A percentile compares a stretch with the other conserved stretches of the same genome.
phyloP scores from a whole-genome alignment of 2,329 filamentous ascomycete species.

The Cordyceps tenuipes region DNA sequence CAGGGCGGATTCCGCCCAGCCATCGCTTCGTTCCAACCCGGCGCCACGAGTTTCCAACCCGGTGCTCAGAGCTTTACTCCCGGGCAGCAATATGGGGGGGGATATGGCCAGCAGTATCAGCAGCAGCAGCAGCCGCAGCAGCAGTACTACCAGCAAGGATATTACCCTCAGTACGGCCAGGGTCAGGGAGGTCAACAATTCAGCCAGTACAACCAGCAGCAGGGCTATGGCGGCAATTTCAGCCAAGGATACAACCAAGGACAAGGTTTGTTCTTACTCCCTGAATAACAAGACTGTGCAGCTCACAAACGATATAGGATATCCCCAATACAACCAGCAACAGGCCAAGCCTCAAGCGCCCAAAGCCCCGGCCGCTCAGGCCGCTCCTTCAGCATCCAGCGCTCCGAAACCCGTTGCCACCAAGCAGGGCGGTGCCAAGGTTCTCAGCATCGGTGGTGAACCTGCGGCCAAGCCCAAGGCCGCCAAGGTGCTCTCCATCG shows the following conservation, averaged over 20 bases:
- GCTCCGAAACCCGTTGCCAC: constrained; percentile 54
- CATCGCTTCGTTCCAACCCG: constrained; percentile 64
- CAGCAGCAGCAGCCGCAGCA: constrained; percentile 50
- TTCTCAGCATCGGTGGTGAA: constrained; percentile 63
- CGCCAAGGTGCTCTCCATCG: constrained; percentile 38
- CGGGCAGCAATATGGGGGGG: constrained; percentile 52
- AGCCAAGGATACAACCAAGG: constrained; percentile 44
- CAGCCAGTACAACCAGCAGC: constrained; percentile 40
- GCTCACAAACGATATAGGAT: constrained; percentile 31
- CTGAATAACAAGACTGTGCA: background rate
- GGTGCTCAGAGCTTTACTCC: constrained; percentile 28
- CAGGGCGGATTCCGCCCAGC: constrained; percentile 47
- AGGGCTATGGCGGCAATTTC: constrained; percentile 42
- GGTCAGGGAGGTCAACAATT: constrained; percentile 22
- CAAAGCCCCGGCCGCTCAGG: constrained; percentile 32
- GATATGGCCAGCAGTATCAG: constrained; percentile 48
- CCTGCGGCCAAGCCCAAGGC: constrained; percentile 45
- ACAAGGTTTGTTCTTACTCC: constrained; percentile 27
- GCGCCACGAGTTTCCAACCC: constrained; percentile 62
- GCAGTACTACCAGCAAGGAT: constrained; percentile 44
- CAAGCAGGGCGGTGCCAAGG: constrained; percentile 55
- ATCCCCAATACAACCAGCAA: constrained; percentile 43
- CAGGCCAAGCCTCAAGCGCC: constrained; percentile 37
- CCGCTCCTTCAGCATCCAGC: constrained; percentile 35
- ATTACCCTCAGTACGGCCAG: constrained; percentile 51